Percentiles rank a stretch among this genome's conserved stretches.
Evolutionary conservation across 768 basidiomycete species (phyloP).

Genomic region (Podaxis sp.): DNA sequence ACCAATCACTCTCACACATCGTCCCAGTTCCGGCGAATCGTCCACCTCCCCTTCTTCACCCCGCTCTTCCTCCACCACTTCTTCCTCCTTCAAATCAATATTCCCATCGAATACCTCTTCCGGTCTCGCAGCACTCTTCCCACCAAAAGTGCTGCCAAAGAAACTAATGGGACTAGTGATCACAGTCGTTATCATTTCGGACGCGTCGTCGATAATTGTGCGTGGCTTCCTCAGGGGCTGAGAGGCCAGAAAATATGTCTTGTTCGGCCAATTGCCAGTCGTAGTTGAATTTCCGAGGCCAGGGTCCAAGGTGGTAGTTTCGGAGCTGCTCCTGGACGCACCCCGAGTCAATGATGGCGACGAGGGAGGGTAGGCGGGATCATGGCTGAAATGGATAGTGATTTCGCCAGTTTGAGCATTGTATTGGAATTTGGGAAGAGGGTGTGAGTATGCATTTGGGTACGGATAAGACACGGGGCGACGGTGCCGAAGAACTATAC

Average conservation of each 20-base stretch:
- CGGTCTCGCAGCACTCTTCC: conserved; percentile 39
- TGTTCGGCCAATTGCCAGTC: conserved; percentile 51
- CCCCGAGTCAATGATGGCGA: conserved; percentile 12
- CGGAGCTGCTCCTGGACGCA: background rate
- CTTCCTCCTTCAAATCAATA: conserved; percentile 74
- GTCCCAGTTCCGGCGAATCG: conserved; percentile 54
- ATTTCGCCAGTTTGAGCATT: conserved; percentile 52
- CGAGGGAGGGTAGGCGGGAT: conserved; percentile 57
- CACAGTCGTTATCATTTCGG: conserved; percentile 57
- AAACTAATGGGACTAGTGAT: conserved; percentile 56
- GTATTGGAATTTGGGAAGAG: conserved; percentile 68
- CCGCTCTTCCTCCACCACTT: conserved; percentile 73
- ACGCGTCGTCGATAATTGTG: conserved; percentile 67
- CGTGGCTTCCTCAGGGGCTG: conserved; percentile 67
- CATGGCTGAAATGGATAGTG: conserved; percentile 50
- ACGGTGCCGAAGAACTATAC: conserved; percentile 69
- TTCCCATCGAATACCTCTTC: conserved; percentile 64
- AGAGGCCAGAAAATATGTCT: conserved; percentile 58
- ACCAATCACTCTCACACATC: conserved; percentile 49
- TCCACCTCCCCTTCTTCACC: conserved; percentile 78
- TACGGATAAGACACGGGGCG: conserved; percentile 73
- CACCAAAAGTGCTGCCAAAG: conserved; percentile 34
- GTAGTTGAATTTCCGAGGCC: background rate
- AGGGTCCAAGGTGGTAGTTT: background rate
- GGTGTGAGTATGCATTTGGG: conserved; percentile 75